Conservation (phyloP, 2,329 filamentous ascomycete species). For the Fusarium musae region DNA sequence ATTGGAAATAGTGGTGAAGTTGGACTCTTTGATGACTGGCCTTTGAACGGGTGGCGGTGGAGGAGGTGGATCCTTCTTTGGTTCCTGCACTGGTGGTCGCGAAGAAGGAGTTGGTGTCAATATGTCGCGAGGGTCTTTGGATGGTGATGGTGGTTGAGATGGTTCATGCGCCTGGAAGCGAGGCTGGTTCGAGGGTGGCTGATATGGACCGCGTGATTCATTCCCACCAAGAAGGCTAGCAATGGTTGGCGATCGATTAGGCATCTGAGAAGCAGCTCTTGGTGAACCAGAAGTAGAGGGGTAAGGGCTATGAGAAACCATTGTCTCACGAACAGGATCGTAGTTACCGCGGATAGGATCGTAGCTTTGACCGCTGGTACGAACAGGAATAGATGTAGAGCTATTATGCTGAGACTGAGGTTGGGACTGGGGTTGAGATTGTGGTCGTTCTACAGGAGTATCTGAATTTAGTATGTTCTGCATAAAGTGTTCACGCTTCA, state of each 20-base stretch:
- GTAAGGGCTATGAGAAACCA: slow-evolving; percentile 63
- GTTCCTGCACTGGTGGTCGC: slow-evolving; percentile 47
- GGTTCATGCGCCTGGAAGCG: slow-evolving; percentile 51
- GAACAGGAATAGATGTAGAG: slow-evolving; percentile 58
- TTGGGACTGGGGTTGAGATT: slow-evolving; percentile 36
- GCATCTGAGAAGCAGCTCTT: slow-evolving; percentile 52
- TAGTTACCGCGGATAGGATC: slow-evolving; percentile 88
- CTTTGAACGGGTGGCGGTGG: slow-evolving; percentile 48
- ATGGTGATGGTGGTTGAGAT: slow-evolving; percentile 57
- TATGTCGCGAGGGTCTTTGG: slow-evolving; percentile 49
- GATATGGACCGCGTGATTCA: slow-evolving; percentile 44
- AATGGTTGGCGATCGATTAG: slow-evolving; percentile 79
- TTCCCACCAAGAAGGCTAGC: slow-evolving; percentile 77
- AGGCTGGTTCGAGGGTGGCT: slow-evolving; percentile 43
- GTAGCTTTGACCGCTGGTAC: slow-evolving; percentile 84
- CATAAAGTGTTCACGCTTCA: slow-evolving; percentile 66
- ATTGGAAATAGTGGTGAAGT: slow-evolving; percentile 55
- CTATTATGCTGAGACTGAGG: slow-evolving; percentile 48
- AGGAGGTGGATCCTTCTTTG: slow-evolving; percentile 53
- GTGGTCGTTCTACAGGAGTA: slow-evolving; percentile 39
- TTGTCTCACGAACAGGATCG: slow-evolving; percentile 71
- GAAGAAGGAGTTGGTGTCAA: slow-evolving; percentile 51
- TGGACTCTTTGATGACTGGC: slow-evolving; percentile 52
- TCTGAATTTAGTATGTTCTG: slow-evolving; percentile 67
- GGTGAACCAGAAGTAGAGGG: slow-evolving; percentile 61